Base-by-base conservation (phyloP, 2,329 filamentous ascomycete species). In the Calonectria henricotiae region DNA sequence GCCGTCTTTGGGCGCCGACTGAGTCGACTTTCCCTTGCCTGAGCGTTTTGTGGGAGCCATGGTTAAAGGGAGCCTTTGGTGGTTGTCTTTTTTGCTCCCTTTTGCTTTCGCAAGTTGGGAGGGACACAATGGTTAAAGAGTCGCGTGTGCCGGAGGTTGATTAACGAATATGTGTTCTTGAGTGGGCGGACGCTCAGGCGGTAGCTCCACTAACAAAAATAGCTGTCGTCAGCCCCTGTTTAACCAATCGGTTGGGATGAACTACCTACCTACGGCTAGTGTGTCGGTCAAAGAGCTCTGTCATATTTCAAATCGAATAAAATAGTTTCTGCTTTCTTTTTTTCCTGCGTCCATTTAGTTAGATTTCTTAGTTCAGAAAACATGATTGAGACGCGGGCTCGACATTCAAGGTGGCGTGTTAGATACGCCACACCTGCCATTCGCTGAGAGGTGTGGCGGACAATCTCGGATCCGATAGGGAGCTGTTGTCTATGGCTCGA, bases 11-110 rank as follows among this genome's bases (percentile, higher is more conserved):
- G 75, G 71, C 37, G 75, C 62, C 35, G 76, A 70, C 65, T 71
- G 76, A 72, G 75, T 66, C 39, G 73, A 43, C 72, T 82, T 79
- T 68, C 77, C 61, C 68, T 82, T 84, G 47, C 75, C 79, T 20
- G 75, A 61, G 71, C 77, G 79, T 78, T 84, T 82, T 54, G 77
- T 65, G 5, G 82, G 79, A 61, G 80, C 79, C 80, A 82, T 82
- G 60, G 37, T 68, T n/a, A 35, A 12, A 51, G 25, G 43, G 20
- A 37, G 4, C 9, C 39, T 15, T 25, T 17, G 46, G 61, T 37
- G 58, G 55, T 47, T 76, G 46, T 27, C 17, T 41, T 9, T 43
- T 44, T 30, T 30, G 4, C 27, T 30, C 27, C 27, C 27, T 7
- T 30, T 30, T 7, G 27, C 7, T 30, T 63, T 20, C 30, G 9